A percentile compares a stretch with the other conserved stretches of the same genome.
These are phyloP conservation scores for Moricandia arvensis DNA, from an alignment of 345 rosid species.

Conservation along the genomic window DNA sequence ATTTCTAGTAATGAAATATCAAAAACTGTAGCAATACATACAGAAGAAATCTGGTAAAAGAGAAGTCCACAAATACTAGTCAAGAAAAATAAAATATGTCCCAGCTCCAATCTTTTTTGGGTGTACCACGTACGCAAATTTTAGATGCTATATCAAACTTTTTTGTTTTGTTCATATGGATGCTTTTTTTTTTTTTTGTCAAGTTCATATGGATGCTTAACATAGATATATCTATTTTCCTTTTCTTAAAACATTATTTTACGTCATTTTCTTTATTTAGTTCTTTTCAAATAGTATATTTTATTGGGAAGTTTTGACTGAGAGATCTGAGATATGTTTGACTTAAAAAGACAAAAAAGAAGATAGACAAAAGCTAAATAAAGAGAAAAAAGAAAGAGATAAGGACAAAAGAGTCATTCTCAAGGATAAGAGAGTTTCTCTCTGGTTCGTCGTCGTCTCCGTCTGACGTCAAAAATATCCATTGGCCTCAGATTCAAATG, in stretches of 20 bases:
- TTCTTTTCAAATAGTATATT: not conserved
- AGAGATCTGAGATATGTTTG: constrained; percentile 2
- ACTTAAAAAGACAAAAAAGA: not conserved
- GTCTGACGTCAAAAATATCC: constrained; percentile 28
- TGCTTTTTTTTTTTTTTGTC: not conserved
- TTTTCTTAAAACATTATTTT: not conserved
- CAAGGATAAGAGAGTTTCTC: not conserved
- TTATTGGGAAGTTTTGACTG: not conserved
- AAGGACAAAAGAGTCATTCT: constrained; percentile 7
- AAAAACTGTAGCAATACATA: not conserved
- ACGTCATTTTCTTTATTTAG: not conserved
- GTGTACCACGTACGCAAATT: not conserved
- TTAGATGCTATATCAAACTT: not conserved
- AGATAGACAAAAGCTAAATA: too few species aligned
- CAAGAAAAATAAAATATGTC: not conserved
- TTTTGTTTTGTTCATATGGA: too few species aligned
- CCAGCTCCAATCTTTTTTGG: constrained; percentile 13
- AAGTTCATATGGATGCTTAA: not conserved
- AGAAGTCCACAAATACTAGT: not conserved
- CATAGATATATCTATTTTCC: not conserved
- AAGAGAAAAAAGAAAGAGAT: not conserved
- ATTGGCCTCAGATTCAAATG: constrained; percentile 18
- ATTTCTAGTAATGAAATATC: not conserved
- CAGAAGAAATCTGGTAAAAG: not conserved
- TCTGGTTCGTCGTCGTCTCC: not conserved